Evolutionary conservation across 306 rosid genomes (phyloP).

Genomic region (Dryas drummondii): DNA sequence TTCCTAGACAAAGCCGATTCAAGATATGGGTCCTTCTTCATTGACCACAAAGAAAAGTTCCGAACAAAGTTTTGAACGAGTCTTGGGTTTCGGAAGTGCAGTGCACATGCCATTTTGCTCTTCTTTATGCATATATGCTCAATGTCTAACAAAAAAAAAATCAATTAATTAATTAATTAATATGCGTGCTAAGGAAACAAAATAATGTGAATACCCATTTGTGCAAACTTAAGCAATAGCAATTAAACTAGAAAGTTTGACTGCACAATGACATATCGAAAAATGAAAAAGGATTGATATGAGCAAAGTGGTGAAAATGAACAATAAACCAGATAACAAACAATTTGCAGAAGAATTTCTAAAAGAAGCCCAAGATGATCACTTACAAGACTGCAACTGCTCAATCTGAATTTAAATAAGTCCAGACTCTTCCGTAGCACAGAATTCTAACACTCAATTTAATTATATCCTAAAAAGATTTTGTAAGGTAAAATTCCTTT

Average conservation of each 20-base stretch:
- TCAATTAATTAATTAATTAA: background rate
- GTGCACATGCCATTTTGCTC: slow-evolving; percentile 6
- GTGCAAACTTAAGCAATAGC: too few species aligned
- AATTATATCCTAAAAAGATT: too few species aligned
- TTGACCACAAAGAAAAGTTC: slow-evolving; percentile 68
- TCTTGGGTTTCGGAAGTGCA: slow-evolving; percentile 13
- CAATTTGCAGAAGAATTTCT: too few species aligned
- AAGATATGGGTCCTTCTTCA: slow-evolving; percentile 87
- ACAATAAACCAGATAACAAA: background rate
- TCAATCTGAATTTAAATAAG: background rate
- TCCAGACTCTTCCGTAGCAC: too few species aligned
- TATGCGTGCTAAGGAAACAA: background rate
- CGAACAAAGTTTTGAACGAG: slow-evolving; percentile 27
- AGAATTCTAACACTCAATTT: too few species aligned
- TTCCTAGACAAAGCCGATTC: slow-evolving; percentile 74
- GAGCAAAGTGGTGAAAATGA: background rate
- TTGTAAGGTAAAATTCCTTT: too few species aligned
- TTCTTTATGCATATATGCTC: background rate
- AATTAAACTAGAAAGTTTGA: background rate
- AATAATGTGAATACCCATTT: background rate
- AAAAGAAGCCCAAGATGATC: background rate
- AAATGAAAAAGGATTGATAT: background rate
- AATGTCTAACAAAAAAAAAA: background rate
- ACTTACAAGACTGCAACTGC: background rate
- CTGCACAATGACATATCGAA: background rate